Evolutionary conservation across 495 filamentous ascomycete genomes (phyloP), one percentile per base, ranked within the genome.

Genomic region (Penicillium mononematosum): DNA sequence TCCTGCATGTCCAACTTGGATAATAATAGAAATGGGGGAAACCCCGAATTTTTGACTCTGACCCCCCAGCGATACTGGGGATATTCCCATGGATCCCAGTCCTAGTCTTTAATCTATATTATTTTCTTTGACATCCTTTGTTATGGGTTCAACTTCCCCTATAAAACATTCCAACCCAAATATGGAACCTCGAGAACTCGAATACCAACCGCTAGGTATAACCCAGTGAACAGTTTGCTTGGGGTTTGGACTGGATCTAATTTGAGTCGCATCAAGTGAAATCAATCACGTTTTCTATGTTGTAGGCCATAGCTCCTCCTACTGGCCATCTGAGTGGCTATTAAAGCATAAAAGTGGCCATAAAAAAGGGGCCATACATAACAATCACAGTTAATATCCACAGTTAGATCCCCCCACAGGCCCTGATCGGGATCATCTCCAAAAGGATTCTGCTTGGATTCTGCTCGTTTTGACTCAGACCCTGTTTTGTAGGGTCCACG

Each of bases 391-490:
- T 24, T 9, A 50, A 50, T 50, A 50, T 25, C 47, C 47, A 50
- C 47, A 50, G 16, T 38, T 8, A 34, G 38, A 43, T 44, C 38
- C 39, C 50, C 39, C 50, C 50, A 53, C 50, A 53, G 34, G 36
- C 51, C 60, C 50, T 56, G 58, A 63, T 53, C 50, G 50, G 24
- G 60, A 63, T 61, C 55, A 22, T 43, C 45, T 48, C 20, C 3
- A 38, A 24, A 50, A n/a, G 49, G 27, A 14, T 58, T 56, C 54
- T 58, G 41, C 54, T 52, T 42, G 49, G 27, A 14, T 58, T 56
- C 54, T 58, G 41, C 54, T 52, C 38, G 44, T 24, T 51, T 54
- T 49, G 62, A 45, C 53, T 54, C 66, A 66, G 63, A 46, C 60
- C 63, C 57, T 62, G 12, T 31, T 31, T 50, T 16, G 19, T 14